Evolutionary conservation across 2,329 filamentous ascomycete species (phyloP).

Genomic region (Pyrenophora graminea): DNA sequence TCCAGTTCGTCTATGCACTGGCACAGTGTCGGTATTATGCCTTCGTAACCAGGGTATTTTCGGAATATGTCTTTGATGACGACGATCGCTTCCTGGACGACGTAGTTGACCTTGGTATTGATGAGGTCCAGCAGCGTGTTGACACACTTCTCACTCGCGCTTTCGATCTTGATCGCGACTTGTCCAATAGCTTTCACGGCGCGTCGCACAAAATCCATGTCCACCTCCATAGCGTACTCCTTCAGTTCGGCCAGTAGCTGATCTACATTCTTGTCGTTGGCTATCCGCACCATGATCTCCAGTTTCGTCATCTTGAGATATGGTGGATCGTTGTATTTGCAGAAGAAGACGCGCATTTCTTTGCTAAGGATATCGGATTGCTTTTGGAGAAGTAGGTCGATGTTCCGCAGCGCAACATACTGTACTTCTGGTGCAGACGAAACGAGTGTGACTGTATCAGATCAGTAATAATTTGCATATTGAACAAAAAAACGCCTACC

Average conservation of each 20-base stretch:
- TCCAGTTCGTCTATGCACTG: constrained; percentile 96
- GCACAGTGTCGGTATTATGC: constrained; percentile 94
- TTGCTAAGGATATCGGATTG: constrained; percentile 97
- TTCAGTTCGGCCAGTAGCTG: constrained; percentile 92
- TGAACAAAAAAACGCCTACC: constrained; percentile 58
- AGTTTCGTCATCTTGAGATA: constrained; percentile 98
- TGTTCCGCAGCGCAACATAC: constrained; percentile 94
- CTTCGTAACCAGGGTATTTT: constrained; percentile 97
- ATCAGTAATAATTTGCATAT: constrained; percentile 26
- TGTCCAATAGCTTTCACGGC: constrained; percentile 96
- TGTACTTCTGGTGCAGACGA: constrained; percentile 96
- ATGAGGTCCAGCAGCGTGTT: constrained; percentile 92
- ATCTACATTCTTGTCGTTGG: constrained; percentile 94
- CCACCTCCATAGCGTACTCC: constrained; percentile 96
- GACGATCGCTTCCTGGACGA: constrained; percentile 97
- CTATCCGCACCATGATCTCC: constrained; percentile 99
- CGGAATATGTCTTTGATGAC: constrained; percentile 98
- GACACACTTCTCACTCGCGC: constrained; percentile 91
- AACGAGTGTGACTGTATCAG: constrained; percentile 79
- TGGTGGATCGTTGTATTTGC: constrained; percentile 98
- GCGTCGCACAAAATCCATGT: constrained; percentile 97
- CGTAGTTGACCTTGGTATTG: constrained; percentile 97
- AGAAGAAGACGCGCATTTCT: constrained; percentile 97
- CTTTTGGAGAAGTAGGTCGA: constrained; percentile 91
- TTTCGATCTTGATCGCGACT: constrained; percentile 97